A percentile compares a stretch with the other conserved stretches of the same genome.
These are phyloP conservation scores for Entrophospora sp. DNA, from an alignment of 192 early-diverging fungal genomes.

Conservation along the genomic window DNA sequence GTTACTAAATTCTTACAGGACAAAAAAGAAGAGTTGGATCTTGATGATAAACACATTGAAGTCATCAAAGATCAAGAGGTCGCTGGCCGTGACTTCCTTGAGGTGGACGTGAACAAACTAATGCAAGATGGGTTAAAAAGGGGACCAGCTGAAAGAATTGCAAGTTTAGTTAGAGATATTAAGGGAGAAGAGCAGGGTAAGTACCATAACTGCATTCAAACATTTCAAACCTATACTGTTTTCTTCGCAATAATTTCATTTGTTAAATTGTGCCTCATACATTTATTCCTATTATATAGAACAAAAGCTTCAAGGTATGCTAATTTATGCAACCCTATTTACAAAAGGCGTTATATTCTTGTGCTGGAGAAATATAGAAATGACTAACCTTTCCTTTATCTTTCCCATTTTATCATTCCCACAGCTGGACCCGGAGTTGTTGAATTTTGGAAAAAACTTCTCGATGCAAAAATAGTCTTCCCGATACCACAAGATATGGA, in stretches of 20 bases:
- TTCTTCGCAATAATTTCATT: conserved; percentile 2
- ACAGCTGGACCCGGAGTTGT: conserved; percentile 10
- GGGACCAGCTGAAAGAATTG: too few species aligned
- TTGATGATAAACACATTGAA: too few species aligned
- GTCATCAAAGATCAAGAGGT: too few species aligned
- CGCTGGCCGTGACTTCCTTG: too few species aligned
- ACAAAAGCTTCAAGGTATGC: not conserved
- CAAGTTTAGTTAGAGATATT: too few species aligned
- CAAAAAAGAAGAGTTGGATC: too few species aligned
- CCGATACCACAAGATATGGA: not conserved
- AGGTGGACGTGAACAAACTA: too few species aligned
- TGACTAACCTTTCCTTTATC: conserved; percentile 9
- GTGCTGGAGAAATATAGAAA: conserved; percentile 12
- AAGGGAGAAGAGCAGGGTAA: too few species aligned
- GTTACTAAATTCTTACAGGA: too few species aligned
- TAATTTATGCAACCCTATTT: not conserved
- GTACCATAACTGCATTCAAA: too few species aligned
- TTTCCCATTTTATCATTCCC: not conserved
- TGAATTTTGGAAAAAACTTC: conserved; percentile 18
- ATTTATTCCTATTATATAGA: not conserved
- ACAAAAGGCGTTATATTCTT: not conserved
- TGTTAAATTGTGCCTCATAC: conserved; percentile 1
- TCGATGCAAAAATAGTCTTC: conserved; percentile 3
- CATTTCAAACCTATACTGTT: not conserved
- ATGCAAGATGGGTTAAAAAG: too few species aligned